These are phyloP conservation scores for Coemansia sp. DNA, from an alignment of 192 early-diverging fungal genomes.

Conservation along the genomic window DNA sequence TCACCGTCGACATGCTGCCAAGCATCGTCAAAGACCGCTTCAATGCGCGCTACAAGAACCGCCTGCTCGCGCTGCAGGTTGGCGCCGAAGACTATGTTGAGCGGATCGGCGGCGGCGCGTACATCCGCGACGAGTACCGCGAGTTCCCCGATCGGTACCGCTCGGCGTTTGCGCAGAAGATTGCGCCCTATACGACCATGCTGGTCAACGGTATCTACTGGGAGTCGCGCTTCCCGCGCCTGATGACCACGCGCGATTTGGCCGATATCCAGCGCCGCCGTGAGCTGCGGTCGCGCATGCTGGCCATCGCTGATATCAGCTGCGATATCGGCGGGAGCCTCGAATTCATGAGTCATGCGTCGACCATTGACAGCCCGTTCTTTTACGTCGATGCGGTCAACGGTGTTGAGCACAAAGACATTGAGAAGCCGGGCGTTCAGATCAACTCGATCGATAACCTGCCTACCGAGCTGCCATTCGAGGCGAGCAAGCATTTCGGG, in stretches of 20 bases:
- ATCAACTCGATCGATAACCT: slow-evolving; percentile 98
- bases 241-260: slow-evolving; percentile 87
- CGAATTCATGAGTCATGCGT: slow-evolving; percentile 90
- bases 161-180: slow-evolving; percentile 78
- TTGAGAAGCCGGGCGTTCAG: slow-evolving; percentile 82
- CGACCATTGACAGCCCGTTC: slow-evolving; percentile 87
- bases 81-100: slow-evolving; percentile 78
- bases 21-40: slow-evolving; percentile 57
- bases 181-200: slow-evolving; percentile 89
- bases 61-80: slow-evolving; percentile 66
- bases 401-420: slow-evolving; percentile 64
- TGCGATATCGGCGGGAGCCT: slow-evolving; percentile 94
- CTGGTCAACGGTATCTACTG: slow-evolving; percentile 95
- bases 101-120: slow-evolving; percentile 65
- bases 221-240: slow-evolving; percentile 80
- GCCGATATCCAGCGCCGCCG: slow-evolving; percentile 63
- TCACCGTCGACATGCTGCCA: slow-evolving; percentile 68
- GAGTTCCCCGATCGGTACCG: slow-evolving; percentile 73
- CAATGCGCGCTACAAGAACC: slow-evolving; percentile 61
- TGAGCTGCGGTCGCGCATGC: slow-evolving; percentile 67
- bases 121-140: slow-evolving; percentile 68
- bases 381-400: slow-evolving; percentile 88
- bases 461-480: slow-evolving; percentile 93
- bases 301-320: slow-evolving; percentile 87
- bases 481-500: slow-evolving; percentile 92